Base-by-base conservation (phyloP, 768 basidiomycete genomes). In the Lactarius indigo region DNA sequence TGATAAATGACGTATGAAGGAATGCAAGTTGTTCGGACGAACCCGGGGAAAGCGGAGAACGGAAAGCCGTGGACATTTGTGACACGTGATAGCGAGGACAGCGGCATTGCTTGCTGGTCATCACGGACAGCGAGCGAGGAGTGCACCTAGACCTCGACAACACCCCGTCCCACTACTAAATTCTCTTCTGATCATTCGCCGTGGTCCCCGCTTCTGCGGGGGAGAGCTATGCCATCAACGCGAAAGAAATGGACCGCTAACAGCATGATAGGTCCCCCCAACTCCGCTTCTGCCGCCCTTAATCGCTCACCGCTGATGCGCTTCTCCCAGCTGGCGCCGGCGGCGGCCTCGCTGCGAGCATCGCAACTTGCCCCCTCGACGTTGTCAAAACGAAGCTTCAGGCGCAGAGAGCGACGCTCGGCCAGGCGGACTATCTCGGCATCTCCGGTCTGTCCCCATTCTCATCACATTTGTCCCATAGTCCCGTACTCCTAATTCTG, bases 371-470 rank as follows among this genome's bases (percentile, higher is more conserved):
- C 77, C 97, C 97, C 13, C 83, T 99, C 58, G 97, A 99, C 77
- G 96, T 99, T 64, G 83, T 99, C 78, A 99, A 98, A 83, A 99
- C 97, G 4, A 92, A 93, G 71, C 78, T 99, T 59, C 97, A 99
- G 79, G 97, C 97, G n/a, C 95, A 97, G 76, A 84, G 87, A 57
- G 82, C 83, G 20, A 77, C 88, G 30, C 83, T 81, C 39, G 90
- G 91, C 30, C 85, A 91, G 69, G 78, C 80, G 67, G 87, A 85
- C 20, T 96, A 96, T 76, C 72, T 73, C 68, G 71, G 71, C 64
- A 64, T 74, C 63, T 64, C 58, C 52, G 56, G 50, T 73, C 60
- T 68, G 70, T 67, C 18, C 66, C 41, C 26, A 30, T 44, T 55
- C 6, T 33, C 64, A 33, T 63, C 55, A 61, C 65, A 41, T 65